Base-by-base conservation (phyloP, 2,329 filamentous ascomycete genomes). In the Colletotrichum godetiae region DNA sequence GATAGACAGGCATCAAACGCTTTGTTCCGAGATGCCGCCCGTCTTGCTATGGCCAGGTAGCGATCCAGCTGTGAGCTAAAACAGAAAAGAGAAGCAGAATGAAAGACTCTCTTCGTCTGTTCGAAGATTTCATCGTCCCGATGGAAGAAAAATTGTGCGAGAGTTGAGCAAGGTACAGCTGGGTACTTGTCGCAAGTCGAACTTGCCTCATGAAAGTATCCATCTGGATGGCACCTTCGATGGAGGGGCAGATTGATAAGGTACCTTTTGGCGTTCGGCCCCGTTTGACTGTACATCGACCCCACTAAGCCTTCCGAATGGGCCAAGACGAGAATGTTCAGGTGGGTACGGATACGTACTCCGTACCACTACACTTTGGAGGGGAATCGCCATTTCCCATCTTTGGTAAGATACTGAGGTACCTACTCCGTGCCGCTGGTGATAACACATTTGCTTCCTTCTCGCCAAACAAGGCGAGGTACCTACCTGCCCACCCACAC, bases 221-320 rank as follows among this genome's bases (percentile, higher is more conserved):
- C 42, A 49, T 22, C 42, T 2, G n/a, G 19, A 49, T 49, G 46
- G 59, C 27, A 37, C 27, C 29, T 59, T 61, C 52, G 56, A 58
- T 29, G 33, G 31, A 58, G 31, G 8, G 33, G 12, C 35, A 42
- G 61, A 70, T 71, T 60, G 68, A 71, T 67, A 71, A 72, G 68
- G 35, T 49, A 56, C 33, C 57, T 57, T 67, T 49, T 33, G n/a
- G 33, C 56, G 35, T 33, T 35, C 19, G 37, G 24, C 33, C 53
- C 64, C 58, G 49, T 49, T 24, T 33, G 29, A 15, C 27, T 53
- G 33, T 46, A 66, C 53, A 5, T 53, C 15, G 7, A 31, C 61
- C 53, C 58, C 60, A 15, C 13, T 6, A 35, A 24, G 29, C 46
- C 29, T 69, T 58, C 29, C 22, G 53, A 52, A 52, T 35, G n/a